These are phyloP conservation scores for Dactylis glomerata DNA, from an alignment of 176 grass and related monocot genomes.

Conservation along the genomic window DNA sequence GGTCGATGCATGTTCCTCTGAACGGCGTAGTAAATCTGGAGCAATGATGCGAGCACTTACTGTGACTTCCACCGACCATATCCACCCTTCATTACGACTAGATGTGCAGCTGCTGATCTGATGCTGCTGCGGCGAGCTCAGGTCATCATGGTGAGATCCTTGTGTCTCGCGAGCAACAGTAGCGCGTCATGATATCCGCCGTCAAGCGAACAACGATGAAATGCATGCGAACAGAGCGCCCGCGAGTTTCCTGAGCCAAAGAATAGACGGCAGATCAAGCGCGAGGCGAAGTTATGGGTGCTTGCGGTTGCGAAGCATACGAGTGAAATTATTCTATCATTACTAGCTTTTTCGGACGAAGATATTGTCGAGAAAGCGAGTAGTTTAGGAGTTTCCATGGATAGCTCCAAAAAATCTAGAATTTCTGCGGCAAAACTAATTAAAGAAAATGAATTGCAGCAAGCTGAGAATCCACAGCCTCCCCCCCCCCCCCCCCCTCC, in stretches of 20 bases:
- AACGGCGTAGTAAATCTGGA: conserved; percentile 20
- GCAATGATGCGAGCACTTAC: conserved; percentile 26
- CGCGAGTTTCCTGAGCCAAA: neutral
- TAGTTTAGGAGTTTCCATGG: no score
- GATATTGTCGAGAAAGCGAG: no score
- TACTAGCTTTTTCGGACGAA: no score
- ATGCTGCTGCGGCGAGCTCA: neutral
- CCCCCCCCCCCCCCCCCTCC: no score
- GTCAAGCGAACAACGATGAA: neutral
- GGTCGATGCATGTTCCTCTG: conserved; percentile 22
- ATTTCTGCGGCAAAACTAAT: no score
- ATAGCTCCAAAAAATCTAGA: no score
- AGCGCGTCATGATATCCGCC: neutral
- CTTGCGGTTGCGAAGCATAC: no score
- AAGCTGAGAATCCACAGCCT: no score
- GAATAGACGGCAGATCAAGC: neutral
- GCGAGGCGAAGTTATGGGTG: no score
- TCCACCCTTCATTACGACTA: conserved; percentile 22
- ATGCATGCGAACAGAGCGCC: neutral
- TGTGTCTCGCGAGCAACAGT: neutral
- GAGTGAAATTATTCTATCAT: no score
- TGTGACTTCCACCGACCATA: conserved; percentile 28
- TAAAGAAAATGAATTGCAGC: no score
- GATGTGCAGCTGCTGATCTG: neutral
- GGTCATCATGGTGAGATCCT: conserved; percentile 34